Base-by-base conservation (phyloP, 176 grass and related monocot species). In the Neostapfia colusana region DNA sequence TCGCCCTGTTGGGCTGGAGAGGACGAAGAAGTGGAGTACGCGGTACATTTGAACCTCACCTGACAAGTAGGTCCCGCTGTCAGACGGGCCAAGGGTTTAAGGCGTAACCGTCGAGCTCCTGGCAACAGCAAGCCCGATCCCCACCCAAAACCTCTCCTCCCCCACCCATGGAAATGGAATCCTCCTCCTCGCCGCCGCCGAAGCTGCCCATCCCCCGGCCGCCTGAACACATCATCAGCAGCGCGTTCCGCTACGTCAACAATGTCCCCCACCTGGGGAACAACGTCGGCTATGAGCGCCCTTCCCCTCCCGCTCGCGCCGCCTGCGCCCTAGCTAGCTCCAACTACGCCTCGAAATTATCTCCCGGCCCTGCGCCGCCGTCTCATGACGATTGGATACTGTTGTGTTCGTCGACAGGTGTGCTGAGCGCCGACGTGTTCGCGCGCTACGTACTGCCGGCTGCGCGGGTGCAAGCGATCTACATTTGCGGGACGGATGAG, bases 241-340 rank as follows among this genome's bases (percentile, higher is more conserved):
- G 92, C 79, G 88, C 88, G 9, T 38, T 94, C 9, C 88, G 88
- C 41, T 94, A 94, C 27, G 88, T 91, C 56, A 94, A 94, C 80
- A 94, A 94, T 72, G 86, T 94, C 46, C 88, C 83, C 38, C 92
- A 94, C 80, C 92, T 94, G 16, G 92, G 88, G 40, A 91, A 91
- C 79, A 91, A 91, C 79, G 86, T 94, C 76, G 88, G 92, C 67
- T 91, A 88, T 91, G 75, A 88, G 79, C 60, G n/a, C 8, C 41
- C 10, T 25, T 34, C 18, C 8, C 63, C 15, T 59, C 70, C 15
- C 13, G 34, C n/a, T 45, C 15, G 43, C 46, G 46, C 46, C 14
- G 16, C 46, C 14, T 50, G 4, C 46, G 14, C 44, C 44, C 12
- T n/a, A n/a, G 12, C 10, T 16, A 5, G 0, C 8, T n/a, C n/a